phyloP scores from a whole-genome alignment of 2,329 filamentous ascomycete species.

The Beauveria brongniartii region DNA sequence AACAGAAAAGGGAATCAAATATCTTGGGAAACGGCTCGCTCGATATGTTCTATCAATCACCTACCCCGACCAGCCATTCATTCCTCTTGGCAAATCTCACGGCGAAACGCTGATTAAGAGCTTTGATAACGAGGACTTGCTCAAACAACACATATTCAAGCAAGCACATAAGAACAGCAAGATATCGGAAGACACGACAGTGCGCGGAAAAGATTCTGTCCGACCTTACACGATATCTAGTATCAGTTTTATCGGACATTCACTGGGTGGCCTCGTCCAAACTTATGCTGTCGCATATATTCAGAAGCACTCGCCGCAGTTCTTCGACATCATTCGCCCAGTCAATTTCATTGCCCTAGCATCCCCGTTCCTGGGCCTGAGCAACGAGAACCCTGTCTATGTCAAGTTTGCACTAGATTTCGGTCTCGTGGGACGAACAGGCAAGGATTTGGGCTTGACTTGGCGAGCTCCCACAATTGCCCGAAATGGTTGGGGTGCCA shows the following conservation, averaged over 20 bases:
- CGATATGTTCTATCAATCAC: constrained; percentile 85
- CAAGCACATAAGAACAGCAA: constrained; percentile 55
- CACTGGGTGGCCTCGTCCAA: constrained; percentile 80
- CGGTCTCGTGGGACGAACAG: constrained; percentile 89
- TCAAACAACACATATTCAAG: constrained; percentile 34
- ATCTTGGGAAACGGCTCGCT: constrained; percentile 86
- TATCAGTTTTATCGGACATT: constrained; percentile 92
- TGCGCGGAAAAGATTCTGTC: constrained; percentile 36
- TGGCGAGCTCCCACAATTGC: constrained; percentile 86
- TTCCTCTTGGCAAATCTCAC: constrained; percentile 52
- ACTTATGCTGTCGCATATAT: constrained; percentile 96
- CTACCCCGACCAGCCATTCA: constrained; percentile 85
- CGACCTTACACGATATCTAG: constrained; percentile 78
- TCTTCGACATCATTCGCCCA: constrained; percentile 78
- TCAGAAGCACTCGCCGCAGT: constrained; percentile 86
- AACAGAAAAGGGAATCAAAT: constrained; percentile 94
- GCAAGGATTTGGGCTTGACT: constrained; percentile 87
- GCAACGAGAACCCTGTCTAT: constrained; percentile 96
- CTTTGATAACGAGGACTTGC: constrained; percentile 32
- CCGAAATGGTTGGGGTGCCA: constrained; percentile 77
- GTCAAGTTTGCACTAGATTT: constrained; percentile 96
- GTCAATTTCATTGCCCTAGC: constrained; percentile 87
- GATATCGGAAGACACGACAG: constrained; percentile 46
- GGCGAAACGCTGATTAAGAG: constrained; percentile 34
- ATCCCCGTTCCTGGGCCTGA: constrained; percentile 80